These are phyloP conservation scores for Leonotis leonurus DNA, from an alignment of 257 asterid species.

Conservation along the genomic window DNA sequence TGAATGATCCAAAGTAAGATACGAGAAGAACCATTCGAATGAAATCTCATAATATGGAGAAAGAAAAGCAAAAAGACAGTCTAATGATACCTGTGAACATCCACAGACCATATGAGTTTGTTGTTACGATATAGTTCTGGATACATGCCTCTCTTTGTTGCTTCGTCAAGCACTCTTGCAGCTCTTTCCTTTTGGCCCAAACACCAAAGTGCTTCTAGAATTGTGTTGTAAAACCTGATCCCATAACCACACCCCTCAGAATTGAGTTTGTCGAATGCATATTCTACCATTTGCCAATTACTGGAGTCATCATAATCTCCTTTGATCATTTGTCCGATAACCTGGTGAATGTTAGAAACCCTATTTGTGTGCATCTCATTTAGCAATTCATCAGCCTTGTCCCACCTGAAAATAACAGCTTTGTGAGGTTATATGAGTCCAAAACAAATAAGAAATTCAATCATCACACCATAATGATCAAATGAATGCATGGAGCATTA, in stretches of 20 bases:
- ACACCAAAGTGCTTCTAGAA: conserved; percentile 95
- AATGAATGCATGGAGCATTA: background rate
- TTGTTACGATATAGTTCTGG: conserved; percentile 75
- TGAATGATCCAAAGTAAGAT: conserved; percentile 23
- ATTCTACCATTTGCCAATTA: conserved; percentile 98
- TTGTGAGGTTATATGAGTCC: conserved; percentile 10
- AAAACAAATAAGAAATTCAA: conserved; percentile 1
- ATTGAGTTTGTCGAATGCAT: conserved; percentile 78
- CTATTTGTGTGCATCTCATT: conserved; percentile 67
- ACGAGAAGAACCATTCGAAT: conserved; percentile 4
- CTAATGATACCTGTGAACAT: conserved; percentile 75
- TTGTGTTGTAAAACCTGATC: conserved; percentile 68
- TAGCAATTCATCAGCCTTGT: conserved; percentile 52
- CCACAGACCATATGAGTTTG: conserved; percentile 81
- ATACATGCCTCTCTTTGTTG: conserved; percentile 75
- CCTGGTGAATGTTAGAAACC: conserved; percentile 67
- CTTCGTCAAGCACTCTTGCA: conserved; percentile 83
- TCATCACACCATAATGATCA: background rate
- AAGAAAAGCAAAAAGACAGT: background rate
- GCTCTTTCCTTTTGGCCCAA: conserved; percentile 94
- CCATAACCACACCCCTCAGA: conserved; percentile 86
- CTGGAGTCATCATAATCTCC: conserved; percentile 72
- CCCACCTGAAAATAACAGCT: conserved; percentile 56
- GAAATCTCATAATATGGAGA: background rate
- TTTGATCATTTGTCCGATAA: conserved; percentile 82